phyloP scores from a whole-genome alignment of 352 stramenopile genomes.

The Phytophthora idaei region DNA sequence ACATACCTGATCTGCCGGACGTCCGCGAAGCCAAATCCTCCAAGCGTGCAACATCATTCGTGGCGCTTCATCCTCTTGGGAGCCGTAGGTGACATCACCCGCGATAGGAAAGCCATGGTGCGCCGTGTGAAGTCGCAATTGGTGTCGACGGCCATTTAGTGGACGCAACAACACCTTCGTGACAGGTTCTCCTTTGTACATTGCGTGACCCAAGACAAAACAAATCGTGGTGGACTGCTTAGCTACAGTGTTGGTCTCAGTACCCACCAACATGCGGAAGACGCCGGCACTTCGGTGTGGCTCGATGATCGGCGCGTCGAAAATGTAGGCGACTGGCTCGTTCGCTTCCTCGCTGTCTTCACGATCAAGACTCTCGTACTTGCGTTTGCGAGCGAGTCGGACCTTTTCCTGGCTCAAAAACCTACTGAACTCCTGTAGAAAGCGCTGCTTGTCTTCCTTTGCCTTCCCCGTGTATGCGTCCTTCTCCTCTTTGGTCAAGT shows the following conservation, averaged over 20 bases:
- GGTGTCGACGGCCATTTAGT: slow-evolving; percentile 80
- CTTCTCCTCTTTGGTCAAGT: slow-evolving; percentile 55
- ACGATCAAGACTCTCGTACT: slow-evolving; percentile 51
- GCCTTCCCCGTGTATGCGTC: slow-evolving; percentile 48
- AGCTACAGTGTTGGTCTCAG: slow-evolving; percentile 33
- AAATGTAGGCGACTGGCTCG: slow-evolving; percentile 78
- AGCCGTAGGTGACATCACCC: slow-evolving; percentile 79
- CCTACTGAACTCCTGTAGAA: slow-evolving; percentile 49
- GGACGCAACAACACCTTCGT: slow-evolving; percentile 86
- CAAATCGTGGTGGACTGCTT: slow-evolving; percentile 76
- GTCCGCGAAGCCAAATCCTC: slow-evolving; percentile 74
- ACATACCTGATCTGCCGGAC: slow-evolving; percentile 46
- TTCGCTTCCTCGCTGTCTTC: slow-evolving; percentile 22
- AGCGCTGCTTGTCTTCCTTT: slow-evolving; percentile 57
- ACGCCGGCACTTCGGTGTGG: slow-evolving; percentile 46
- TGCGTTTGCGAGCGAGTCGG: slow-evolving; percentile 48
- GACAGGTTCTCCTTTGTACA: slow-evolving; percentile 57
- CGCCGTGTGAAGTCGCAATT: slow-evolving; percentile 81
- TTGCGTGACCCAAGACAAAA: slow-evolving; percentile 76
- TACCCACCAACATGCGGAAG: slow-evolving; percentile 77
- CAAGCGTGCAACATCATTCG: slow-evolving; percentile 90
- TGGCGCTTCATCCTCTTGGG: slow-evolving; percentile 57
- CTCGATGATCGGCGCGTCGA: slow-evolving; percentile 77
- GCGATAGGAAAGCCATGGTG: slow-evolving; percentile 80
- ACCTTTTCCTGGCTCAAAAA: slow-evolving; percentile 64